Base-by-base conservation (phyloP, 2,329 filamentous ascomycete genomes). In the Xylariales sp. region DNA sequence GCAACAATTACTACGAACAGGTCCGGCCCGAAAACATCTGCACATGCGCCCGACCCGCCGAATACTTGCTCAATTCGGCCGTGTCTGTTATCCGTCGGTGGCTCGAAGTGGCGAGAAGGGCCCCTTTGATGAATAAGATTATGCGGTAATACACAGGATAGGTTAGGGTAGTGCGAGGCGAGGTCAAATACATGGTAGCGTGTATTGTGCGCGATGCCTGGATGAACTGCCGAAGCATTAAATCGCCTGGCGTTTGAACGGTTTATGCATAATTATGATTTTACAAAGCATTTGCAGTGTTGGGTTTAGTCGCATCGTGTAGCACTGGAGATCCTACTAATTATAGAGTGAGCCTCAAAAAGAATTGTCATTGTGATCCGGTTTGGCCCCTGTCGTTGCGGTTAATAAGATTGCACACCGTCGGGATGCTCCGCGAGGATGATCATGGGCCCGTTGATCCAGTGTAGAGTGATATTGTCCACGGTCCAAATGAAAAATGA, bases 321-420 rank as follows among this genome's bases (percentile, higher is more conserved):
- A 45, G 45, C 34, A 56, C 45, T 53, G 28, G 49, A 62, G 56
- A 58, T 62, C 57, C 28, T 67, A 64, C 67, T 69, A 69, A 69
- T 69, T 61, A 64, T 69, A 69, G 67, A 67, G 54, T 36, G 60
- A 57, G 50, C 55, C 34, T 64, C 53, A 46, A 46, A 46, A 58
- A 54, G 39, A 64, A 67, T 56, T 68, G 54, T 49, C 55, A 64
- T 64, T 52, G 43, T 30, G 64, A 67, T 69, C 67, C 63, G 36
- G 34, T 55, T 36, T 18, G 7, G 18, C 49, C 54, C 50, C 45
- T 63, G 62, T 32, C 49, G 41, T 45, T 64, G 60, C 60, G 43
- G 49, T 56, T 60, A 53, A 10, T 66, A 65, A 58, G 53, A 52
- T 56, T 56, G 16, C 14, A 54, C 18, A 56, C 54, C 28, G 54